Conservation (phyloP, 306 rosid genomes). For the Dalbergia cultrata region DNA sequence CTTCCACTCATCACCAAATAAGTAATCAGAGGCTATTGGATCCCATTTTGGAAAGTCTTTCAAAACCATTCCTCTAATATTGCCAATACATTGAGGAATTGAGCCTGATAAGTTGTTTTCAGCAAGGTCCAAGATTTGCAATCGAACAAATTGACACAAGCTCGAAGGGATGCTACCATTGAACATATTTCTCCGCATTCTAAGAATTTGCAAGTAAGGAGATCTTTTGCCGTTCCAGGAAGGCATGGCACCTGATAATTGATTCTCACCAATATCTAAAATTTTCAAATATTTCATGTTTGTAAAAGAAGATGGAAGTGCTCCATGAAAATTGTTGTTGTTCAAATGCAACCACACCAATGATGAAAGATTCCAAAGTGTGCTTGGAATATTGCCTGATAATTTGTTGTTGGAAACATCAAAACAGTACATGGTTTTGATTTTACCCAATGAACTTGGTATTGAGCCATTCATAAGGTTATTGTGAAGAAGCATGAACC, state of each 20-base stretch:
- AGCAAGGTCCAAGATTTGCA: slow-evolving; percentile 36
- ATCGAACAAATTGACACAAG: neutral
- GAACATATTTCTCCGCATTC: slow-evolving; percentile 20
- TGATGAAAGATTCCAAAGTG: neutral
- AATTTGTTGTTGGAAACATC: slow-evolving; percentile 32
- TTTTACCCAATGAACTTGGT: neutral
- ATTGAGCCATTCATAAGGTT: slow-evolving; percentile 28
- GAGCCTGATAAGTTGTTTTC: slow-evolving; percentile 4
- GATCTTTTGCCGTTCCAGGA: neutral
- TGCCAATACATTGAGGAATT: slow-evolving; percentile 41
- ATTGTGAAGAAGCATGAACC: neutral
- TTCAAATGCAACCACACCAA: neutral
- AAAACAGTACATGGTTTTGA: neutral
- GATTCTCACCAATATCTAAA: slow-evolving; percentile 44
- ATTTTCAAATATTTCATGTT: neutral
- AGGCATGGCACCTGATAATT: slow-evolving; percentile 42
- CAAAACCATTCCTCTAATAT: neutral
- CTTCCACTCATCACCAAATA: neutral
- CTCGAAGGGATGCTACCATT: slow-evolving; percentile 33
- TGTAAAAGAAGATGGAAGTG: neutral
- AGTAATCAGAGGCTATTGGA: too few species aligned
- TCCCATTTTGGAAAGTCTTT: too few species aligned
- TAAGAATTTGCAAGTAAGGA: neutral
- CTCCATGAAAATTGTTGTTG: neutral
- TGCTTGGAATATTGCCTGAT: slow-evolving; percentile 12